Evolutionary conservation across 176 grass and related monocot genomes (phyloP).

Genomic region (Chloris gayana): DNA sequence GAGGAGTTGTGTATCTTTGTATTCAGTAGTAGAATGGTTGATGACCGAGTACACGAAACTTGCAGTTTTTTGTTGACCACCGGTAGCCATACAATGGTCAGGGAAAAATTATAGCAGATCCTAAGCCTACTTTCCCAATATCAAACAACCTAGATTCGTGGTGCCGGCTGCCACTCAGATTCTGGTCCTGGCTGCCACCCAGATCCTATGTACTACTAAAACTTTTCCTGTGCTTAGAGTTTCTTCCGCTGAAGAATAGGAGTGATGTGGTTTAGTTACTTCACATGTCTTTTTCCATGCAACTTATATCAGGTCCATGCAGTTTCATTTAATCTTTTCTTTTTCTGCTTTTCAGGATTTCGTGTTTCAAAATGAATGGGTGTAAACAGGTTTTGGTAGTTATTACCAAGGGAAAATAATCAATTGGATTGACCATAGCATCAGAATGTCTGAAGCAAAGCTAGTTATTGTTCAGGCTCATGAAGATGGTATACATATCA

Average conservation of each 20-base stretch:
- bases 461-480: conserved; percentile 39
- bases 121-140: too few species aligned
- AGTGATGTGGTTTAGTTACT: not conserved
- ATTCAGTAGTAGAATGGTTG: too few species aligned
- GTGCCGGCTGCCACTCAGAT: too few species aligned
- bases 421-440: conserved; percentile 46
- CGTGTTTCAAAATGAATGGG: conserved; percentile 14
- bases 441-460: conserved; percentile 47
- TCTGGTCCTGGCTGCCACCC: too few species aligned
- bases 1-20: too few species aligned
- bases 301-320: not conserved
- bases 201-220: conserved; percentile 1
- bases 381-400: not conserved
- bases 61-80: too few species aligned
- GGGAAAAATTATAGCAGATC: too few species aligned
- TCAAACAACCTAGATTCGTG: too few species aligned
- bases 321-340: conserved; percentile 25
- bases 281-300: not conserved
- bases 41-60: too few species aligned
- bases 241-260: not conserved
- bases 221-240: not conserved
- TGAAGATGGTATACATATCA: conserved; percentile 53
- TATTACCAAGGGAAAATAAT: conserved; percentile 39
- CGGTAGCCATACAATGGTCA: too few species aligned
- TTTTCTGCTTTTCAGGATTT: conserved; percentile 33